Conservation (phyloP, 2,329 filamentous ascomycete species). For the Scopulariopsis brevicaulis region DNA sequence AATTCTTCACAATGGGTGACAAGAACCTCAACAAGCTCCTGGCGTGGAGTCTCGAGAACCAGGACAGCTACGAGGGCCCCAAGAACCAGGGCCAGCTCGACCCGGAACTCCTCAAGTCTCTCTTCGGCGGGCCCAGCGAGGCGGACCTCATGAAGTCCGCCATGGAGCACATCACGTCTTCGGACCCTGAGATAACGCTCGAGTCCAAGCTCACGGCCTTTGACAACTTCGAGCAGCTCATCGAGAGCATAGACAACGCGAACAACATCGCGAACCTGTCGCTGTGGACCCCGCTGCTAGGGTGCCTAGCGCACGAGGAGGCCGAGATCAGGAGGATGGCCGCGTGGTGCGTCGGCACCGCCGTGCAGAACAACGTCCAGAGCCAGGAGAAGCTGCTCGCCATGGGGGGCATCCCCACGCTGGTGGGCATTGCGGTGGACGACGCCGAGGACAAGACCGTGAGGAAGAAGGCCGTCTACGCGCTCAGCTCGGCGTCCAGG, state of each 20-base stretch:
- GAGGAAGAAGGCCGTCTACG: constrained; percentile 79
- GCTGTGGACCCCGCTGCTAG: constrained; percentile 73
- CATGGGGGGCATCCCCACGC: constrained; percentile 54
- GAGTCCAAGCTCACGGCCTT: constrained; percentile 75
- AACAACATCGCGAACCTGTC: constrained; percentile 77
- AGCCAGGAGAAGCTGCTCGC: constrained; percentile 61
- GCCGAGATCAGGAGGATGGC: constrained; percentile 70
- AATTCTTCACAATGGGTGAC: constrained; percentile 18
- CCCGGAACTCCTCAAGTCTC: constrained; percentile 57
- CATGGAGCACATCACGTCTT: constrained; percentile 63
- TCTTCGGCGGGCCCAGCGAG: constrained; percentile 78
- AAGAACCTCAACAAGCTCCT: constrained; percentile 62
- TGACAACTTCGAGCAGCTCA: constrained; percentile 89
- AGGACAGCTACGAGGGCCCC: constrained; percentile 18
- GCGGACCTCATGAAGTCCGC: constrained; percentile 83
- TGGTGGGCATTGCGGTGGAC: constrained; percentile 54
- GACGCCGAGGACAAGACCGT: constrained; percentile 51
- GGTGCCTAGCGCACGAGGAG: constrained; percentile 56
- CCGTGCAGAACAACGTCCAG: constrained; percentile 89
- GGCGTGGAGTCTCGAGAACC: constrained; percentile 58
- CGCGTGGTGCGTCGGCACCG: constrained; percentile 89
- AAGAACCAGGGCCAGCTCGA: constrained; percentile 38
- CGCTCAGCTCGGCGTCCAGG: constrained; percentile 72
- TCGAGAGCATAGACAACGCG: constrained; percentile 90
- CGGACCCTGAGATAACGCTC: constrained; percentile 50